Base-by-base conservation (phyloP, 208 protist species). In the Crithidia mellificae region DNA sequence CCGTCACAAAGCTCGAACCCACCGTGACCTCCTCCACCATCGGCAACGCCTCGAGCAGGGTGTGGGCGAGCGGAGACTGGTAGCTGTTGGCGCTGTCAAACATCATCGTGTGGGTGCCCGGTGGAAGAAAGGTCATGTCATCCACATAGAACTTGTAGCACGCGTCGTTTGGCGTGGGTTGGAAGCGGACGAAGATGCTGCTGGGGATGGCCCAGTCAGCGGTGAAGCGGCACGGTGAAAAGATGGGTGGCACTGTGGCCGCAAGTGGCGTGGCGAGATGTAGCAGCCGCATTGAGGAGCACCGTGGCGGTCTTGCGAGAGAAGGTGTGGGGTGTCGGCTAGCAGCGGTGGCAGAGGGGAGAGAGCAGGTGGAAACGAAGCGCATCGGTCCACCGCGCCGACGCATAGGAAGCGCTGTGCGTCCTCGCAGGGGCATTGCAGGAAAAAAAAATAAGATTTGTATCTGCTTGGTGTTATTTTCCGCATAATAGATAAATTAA, bases 11-110 rank as follows among this genome's bases (percentile, higher is more conserved):
- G 39, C 64, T 55, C 9, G 25, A 20, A 7, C 88, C 88, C 29
- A 96, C 76, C 0, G 91, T 94, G 17, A 96, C 91, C 72, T 94
- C 91, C 80, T 96, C 85, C 47, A 96, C 85, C 88, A 94, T 94
- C 11, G 91, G 91, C 44, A 96, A 68, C 19, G 77, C 72, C 19
- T 75, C 55, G 24, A 96, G 73, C 49, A 96, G 54, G 1, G 77
- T 57, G 38, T 84, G 78, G 14, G 91, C 91, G n/a, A 96, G 71
- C 2, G 91, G 82, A 2, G 85, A 92, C 53, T 93, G 84, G 61
- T 91, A 84, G 46, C 76, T 83, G 73, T 92, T 96, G 15, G 73
- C 69, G 46, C 84, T 75, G 72, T 93, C 83, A 56, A 93, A 95
- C 59, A 88, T 63, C 71, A 95, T 80, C 17, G 88, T 93, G 53